A percentile compares a stretch with the other conserved stretches of the same genome.
These are phyloP conservation scores for Xanthoconium separans DNA, from an alignment of 1,284 basidiomycete genomes.

Conservation along the genomic window DNA sequence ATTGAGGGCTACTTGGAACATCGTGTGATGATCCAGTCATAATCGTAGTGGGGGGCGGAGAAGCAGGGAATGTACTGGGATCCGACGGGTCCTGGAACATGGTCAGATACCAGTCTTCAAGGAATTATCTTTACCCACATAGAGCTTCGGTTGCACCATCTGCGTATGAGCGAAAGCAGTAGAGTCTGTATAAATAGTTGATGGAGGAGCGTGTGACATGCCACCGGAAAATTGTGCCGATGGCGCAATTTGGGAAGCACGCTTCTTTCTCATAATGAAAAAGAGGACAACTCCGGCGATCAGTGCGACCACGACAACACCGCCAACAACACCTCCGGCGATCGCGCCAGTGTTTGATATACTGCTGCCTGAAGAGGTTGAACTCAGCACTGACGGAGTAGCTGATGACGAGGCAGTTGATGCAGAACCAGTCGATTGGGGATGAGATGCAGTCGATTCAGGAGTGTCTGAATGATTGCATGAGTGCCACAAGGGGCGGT, in stretches of 20 bases:
- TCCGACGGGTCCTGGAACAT: constrained; percentile 31
- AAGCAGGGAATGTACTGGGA: constrained; percentile 32
- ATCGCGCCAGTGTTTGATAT: constrained; percentile 24
- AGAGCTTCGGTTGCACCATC: constrained; percentile 31
- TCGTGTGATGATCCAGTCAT: constrained; percentile 11
- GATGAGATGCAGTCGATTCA: constrained; percentile 23
- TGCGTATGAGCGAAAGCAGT: constrained; percentile 10
- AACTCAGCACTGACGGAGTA: neutral
- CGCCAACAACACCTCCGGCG: constrained; percentile 42
- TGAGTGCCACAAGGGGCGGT: neutral
- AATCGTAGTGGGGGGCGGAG: constrained; percentile 18
- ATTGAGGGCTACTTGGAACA: constrained; percentile 1
- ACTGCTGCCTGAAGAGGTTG: neutral
- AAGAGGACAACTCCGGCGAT: constrained; percentile 27
- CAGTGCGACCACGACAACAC: constrained; percentile 30
- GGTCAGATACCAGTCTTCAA: constrained; percentile 1
- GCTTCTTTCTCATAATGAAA: constrained; percentile 30
- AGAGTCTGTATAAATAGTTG: constrained; percentile 5
- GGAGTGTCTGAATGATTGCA: constrained; percentile 24
- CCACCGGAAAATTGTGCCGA: constrained; percentile 12
- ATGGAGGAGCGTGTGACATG: neutral
- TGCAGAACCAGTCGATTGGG: constrained; percentile 22
- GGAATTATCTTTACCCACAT: constrained; percentile 23
- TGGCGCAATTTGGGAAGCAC: constrained; percentile 11
- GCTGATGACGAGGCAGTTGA: constrained; percentile 8